Evolutionary conservation across 2,329 filamentous ascomycete genomes (phyloP).

Genomic region (Talaromyces marneffei): DNA sequence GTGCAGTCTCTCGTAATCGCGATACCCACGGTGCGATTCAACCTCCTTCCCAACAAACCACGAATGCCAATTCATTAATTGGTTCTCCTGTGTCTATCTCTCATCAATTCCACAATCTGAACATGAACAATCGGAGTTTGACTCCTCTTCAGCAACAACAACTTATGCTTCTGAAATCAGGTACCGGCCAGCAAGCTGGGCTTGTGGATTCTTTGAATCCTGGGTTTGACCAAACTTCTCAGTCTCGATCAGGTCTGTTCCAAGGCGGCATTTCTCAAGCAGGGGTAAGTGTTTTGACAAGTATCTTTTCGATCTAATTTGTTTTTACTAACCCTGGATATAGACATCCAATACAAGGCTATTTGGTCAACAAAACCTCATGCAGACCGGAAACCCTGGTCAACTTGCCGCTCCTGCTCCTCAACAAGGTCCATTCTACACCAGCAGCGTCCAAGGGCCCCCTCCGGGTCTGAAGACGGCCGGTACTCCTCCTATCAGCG

Average conservation of each 20-base stretch:
- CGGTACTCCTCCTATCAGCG: conserved; percentile 78
- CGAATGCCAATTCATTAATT: conserved; percentile 38
- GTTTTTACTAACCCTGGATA: conserved; percentile 64
- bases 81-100: conserved; percentile 38
- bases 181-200: conserved; percentile 55
- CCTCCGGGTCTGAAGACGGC: conserved; percentile 94
- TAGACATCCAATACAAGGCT: conserved; percentile 55
- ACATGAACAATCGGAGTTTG: conserved; percentile 52
- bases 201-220: conserved; percentile 42
- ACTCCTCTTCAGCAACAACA: conserved; percentile 76
- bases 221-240: conserved; percentile 37
- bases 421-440: conserved; percentile 62
- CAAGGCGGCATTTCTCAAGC: conserved; percentile 45
- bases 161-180: conserved; percentile 58
- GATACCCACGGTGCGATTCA: conserved; percentile 64
- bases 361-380: conserved; percentile 45
- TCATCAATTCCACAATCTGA: conserved; percentile 39
- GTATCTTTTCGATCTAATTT: no score
- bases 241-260: conserved; percentile 41
- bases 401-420: conserved; percentile 33
- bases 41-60: conserved; percentile 66
- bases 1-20: conserved; percentile 43
- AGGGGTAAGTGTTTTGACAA: conserved; percentile 59
- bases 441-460: conserved; percentile 80
- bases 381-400: conserved; percentile 36